Evolutionary conservation across 768 basidiomycete species (phyloP), one percentile per base, ranked within the genome.

Genomic region (Stropharia rugosoannulata): DNA sequence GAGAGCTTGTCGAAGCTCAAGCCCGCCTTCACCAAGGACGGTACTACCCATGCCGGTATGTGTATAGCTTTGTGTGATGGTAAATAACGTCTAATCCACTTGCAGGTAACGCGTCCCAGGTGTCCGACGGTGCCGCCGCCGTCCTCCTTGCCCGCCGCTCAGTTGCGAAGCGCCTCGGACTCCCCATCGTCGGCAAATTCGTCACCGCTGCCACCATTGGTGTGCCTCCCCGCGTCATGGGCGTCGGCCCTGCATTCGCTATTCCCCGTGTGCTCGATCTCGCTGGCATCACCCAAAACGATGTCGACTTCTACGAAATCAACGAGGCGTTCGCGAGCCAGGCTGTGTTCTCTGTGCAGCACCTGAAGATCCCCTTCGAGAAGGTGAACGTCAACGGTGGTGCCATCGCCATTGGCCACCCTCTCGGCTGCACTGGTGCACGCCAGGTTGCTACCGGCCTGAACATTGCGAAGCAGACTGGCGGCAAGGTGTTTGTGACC

Each of bases 121-220:
- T 96, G 46, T 93, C 93, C 5, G 95, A 97, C 61, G 95, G 94
- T 47, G 94, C 94, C 2, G 91, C 93, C 13, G 94, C 94, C 0
- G 92, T 96, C 75, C 18, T 96, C 49, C 85, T 95, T 53, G 77
- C 90, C 25, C 83, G 91, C 45, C 84, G 95, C 38, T 88, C 86
- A 27, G 80, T 85, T 49, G 94, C 95, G 5, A 84, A 86, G 69
- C 84, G 83, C 58, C 86, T 95, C 49, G 87, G 90, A 25, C 81
- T 96, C n/a, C 89, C 90, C 44, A 85, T 96, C 64, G 50, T 93
- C 50, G 95, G 90, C 70, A 95, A 95, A 73, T 95, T 84, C 68
- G 83, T 93, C 64, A 79, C 79, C 37, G 81, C 87, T 1, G 73
- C 77, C 41, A 81, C 78, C 32, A 83, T 89, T 9, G 94, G 95